A percentile compares a stretch with the other conserved stretches of the same genome.
Conservation (phyloP, 106 monocot species). For the Acorus calamus region DNA sequence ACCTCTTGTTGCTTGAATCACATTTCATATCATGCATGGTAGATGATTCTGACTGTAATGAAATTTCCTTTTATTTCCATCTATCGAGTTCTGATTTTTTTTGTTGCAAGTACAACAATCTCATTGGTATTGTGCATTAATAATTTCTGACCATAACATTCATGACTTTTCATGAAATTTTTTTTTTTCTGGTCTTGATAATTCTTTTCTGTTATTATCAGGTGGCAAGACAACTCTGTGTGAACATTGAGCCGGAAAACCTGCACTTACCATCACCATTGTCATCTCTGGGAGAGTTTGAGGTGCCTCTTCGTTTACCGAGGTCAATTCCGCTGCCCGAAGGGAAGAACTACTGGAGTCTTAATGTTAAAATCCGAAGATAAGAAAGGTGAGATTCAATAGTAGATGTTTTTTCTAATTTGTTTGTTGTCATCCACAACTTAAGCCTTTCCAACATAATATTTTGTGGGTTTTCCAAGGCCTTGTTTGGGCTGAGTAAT, state of each 20-base stretch:
- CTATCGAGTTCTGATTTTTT: too few species aligned
- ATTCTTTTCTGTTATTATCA: constrained; percentile 1
- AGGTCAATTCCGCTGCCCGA: constrained; percentile 65
- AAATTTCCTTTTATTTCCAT: too few species aligned
- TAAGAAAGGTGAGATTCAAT: constrained; percentile 19
- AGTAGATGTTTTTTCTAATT: too few species aligned
- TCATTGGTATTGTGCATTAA: too few species aligned
- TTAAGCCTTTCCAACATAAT: too few species aligned
- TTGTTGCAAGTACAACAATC: too few species aligned
- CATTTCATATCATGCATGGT: too few species aligned
- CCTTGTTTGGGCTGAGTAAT: too few species aligned
- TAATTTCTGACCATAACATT: neutral
- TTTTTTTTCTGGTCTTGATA: neutral
- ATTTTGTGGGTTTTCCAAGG: too few species aligned
- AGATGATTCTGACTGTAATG: too few species aligned
- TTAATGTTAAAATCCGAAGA: constrained; percentile 69
- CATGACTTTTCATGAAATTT: neutral
- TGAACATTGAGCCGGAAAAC: constrained; percentile 82
- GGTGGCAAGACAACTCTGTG: constrained; percentile 69
- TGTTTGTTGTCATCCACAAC: too few species aligned
- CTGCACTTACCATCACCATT: constrained; percentile 62
- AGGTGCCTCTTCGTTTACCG: constrained; percentile 72
- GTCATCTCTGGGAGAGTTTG: constrained; percentile 54
- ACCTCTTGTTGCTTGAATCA: too few species aligned
- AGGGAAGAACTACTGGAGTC: constrained; percentile 57